These are phyloP conservation scores for Hirschioporus abietinus DNA, from an alignment of 768 basidiomycete genomes.

Conservation along the genomic window DNA sequence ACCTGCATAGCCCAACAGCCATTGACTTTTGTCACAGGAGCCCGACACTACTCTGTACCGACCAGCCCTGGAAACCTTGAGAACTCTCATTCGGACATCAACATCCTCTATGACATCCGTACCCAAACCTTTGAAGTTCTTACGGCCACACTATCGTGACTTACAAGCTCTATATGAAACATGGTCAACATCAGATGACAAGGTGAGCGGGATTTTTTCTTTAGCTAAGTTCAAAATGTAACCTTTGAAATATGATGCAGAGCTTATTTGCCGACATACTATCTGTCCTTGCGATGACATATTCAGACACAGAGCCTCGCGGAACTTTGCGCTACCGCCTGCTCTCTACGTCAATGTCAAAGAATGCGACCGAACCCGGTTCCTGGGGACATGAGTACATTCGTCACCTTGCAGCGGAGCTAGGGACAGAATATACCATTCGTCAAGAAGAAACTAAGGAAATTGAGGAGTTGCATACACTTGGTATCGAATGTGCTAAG, in stretches of 20 bases:
- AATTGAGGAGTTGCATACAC: conserved; percentile 65
- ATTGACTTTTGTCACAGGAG: conserved; percentile 53
- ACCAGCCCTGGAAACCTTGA: conserved; percentile 88
- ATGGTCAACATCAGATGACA: conserved; percentile 75
- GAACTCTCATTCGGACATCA: conserved; percentile 90
- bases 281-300: conserved; percentile 98
- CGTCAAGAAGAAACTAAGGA: conserved; percentile 54
- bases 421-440: conserved; percentile 84
- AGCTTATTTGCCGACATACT: conserved; percentile 95
- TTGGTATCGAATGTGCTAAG: conserved; percentile 79
- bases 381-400: conserved; percentile 99
- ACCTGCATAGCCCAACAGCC: background rate
- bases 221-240: background rate
- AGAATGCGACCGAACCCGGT: conserved; percentile 77
- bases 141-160: conserved; percentile 88
- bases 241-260: conserved; percentile 32
- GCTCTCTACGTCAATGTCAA: conserved; percentile 65
- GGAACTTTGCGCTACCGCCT: conserved; percentile 94
- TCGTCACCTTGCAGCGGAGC: conserved; percentile 91
- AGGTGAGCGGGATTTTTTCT: conserved; percentile 40
- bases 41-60: conserved; percentile 76
- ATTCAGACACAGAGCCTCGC: conserved; percentile 94
- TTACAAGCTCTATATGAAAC: conserved; percentile 79
- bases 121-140: conserved; percentile 97
- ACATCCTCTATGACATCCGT: conserved; percentile 99